phyloP scores from a whole-genome alignment of 352 stramenopile genomes.

The Pythium coloratum region DNA sequence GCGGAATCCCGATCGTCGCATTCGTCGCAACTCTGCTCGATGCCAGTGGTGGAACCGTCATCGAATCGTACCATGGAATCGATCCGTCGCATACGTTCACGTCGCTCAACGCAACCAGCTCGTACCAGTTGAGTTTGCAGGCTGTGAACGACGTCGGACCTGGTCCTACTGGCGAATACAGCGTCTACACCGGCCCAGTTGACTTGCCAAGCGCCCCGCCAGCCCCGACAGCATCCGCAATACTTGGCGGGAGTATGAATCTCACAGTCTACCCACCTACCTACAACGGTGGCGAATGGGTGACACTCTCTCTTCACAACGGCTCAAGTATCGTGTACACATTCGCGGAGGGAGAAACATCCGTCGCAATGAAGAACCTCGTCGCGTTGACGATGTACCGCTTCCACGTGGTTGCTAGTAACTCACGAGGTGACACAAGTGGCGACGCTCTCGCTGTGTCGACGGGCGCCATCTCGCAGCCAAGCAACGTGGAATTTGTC shows the following conservation, averaged over 20 bases:
- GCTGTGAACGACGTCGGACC: conserved; percentile 18
- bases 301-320: conserved; percentile 38
- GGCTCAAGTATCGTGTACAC: conserved; percentile 16
- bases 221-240: conserved; percentile 7
- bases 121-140: conserved; percentile 11
- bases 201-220: conserved; percentile 24
- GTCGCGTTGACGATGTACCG: conserved; percentile 37
- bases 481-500: conserved; percentile 34
- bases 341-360: conserved; percentile 26
- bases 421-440: conserved; percentile 34
- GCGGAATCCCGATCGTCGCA: conserved; percentile 34
- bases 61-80: conserved; percentile 5
- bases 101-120: conserved; percentile 16
- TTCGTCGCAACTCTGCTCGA: conserved; percentile 31
- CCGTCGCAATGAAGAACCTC: conserved; percentile 36
- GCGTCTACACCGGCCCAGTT: conserved; percentile 10
- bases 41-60: neutral
- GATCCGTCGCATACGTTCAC: conserved; percentile 6
- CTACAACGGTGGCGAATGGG: conserved; percentile 46
- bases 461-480: conserved; percentile 38
- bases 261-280: conserved; percentile 16
- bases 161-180: neutral
- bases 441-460: conserved; percentile 27
- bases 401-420: conserved; percentile 40
- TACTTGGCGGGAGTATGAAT: conserved; percentile 22